Percentiles rank a stretch among this genome's conserved stretches.
phyloP scores from a whole-genome alignment of 805 yeast genomes.

The Wickerhamomyces strasburgensis region DNA sequence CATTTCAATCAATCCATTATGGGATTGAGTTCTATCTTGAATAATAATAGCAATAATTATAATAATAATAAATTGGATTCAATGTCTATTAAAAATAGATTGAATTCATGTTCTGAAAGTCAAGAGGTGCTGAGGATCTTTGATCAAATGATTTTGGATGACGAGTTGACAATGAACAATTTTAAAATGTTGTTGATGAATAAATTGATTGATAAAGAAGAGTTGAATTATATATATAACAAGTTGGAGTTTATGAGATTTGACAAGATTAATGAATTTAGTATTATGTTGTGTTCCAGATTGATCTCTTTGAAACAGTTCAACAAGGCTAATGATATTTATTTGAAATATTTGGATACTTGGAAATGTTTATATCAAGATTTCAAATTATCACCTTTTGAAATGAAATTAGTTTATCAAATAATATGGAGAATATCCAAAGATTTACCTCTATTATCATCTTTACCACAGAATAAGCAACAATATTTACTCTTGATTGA shows the following conservation, averaged over 20 bases:
- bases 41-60: no score
- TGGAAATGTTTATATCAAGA: constrained; percentile 8
- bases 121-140: constrained; percentile 10
- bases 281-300: constrained; percentile 11
- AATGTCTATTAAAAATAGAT: constrained; percentile 3
- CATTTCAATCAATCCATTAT: constrained; percentile 17
- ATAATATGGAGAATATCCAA: constrained; percentile 12
- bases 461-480: background rate
- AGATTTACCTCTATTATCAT: constrained; percentile 3
- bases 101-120: constrained; percentile 3
- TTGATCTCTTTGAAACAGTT: constrained; percentile 9
- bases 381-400: constrained; percentile 3
- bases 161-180: constrained; percentile 5
- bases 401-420: constrained; percentile 15
- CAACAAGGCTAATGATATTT: constrained; percentile 8
- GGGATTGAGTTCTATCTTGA: constrained; percentile 13
- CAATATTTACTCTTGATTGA: constrained; percentile 12
- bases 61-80: constrained; percentile 4
- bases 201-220: constrained; percentile 3
- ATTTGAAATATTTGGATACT: constrained; percentile 1
- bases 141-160: constrained; percentile 10
- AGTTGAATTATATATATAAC: constrained; percentile 9
- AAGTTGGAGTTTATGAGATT: constrained; percentile 12
- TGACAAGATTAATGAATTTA: constrained; percentile 3
- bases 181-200: constrained; percentile 13